phyloP scores from a whole-genome alignment of 192 early-diverging fungal species.

The Glomus cerebriforme region DNA sequence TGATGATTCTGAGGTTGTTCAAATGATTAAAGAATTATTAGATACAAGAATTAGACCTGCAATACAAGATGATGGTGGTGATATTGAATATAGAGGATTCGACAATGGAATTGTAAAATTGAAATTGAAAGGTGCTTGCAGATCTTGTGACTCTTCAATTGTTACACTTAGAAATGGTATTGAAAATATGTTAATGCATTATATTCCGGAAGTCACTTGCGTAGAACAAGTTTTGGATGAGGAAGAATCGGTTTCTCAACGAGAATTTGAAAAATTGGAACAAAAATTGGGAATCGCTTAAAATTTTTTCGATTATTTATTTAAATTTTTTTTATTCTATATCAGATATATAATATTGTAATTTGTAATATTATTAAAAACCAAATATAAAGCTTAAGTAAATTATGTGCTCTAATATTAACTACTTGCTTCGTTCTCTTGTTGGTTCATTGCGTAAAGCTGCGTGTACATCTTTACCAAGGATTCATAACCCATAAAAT shows the following conservation, averaged over 20 bases:
- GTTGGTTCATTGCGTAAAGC: slow-evolving; percentile 60
- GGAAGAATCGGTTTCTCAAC: slow-evolving; percentile 69
- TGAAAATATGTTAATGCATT: slow-evolving; percentile 99
- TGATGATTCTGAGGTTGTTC: slow-evolving; percentile 89
- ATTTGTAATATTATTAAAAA: background rate
- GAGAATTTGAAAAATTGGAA: slow-evolving; percentile 94
- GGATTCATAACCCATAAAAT: slow-evolving; percentile 82
- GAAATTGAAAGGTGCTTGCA: slow-evolving; percentile 92
- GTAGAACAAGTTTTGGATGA: slow-evolving; percentile 91
- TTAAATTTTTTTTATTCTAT: background rate
- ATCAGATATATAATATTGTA: background rate
- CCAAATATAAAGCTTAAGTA: background rate
- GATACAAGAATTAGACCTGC: slow-evolving; percentile 94
- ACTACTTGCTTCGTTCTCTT: slow-evolving; percentile 1
- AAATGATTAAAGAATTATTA: slow-evolving; percentile 98
- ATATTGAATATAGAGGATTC: slow-evolving; percentile 95
- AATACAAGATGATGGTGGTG: slow-evolving; percentile 99
- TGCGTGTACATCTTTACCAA: slow-evolving; percentile 85
- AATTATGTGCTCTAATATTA: background rate
- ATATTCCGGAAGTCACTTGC: slow-evolving; percentile 88
- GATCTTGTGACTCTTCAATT: slow-evolving; percentile 85
- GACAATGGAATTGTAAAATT: slow-evolving; percentile 87
- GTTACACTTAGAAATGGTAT: slow-evolving; percentile 98
- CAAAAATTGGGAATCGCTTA: slow-evolving; percentile 13
- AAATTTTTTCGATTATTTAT: background rate